Evolutionary conservation across 2,329 filamentous ascomycete genomes (phyloP).

Genomic region (Trichoderma simmonsii): DNA sequence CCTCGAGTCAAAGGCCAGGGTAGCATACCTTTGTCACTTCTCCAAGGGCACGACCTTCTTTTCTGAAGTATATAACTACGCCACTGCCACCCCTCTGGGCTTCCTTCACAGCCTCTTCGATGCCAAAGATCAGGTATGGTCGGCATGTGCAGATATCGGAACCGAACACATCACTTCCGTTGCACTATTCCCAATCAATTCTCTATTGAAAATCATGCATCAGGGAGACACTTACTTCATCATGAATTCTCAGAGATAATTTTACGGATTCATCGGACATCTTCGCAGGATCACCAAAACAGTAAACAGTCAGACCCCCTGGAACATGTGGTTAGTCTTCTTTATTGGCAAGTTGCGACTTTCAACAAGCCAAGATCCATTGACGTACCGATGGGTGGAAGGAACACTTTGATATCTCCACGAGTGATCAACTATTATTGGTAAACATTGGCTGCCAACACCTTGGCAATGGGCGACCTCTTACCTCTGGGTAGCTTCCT

Average conservation of each 20-base stretch:
- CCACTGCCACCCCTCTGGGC: constrained; percentile 91
- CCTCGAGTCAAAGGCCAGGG: neutral
- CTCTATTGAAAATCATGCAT: neutral
- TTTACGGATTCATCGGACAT: constrained; percentile 82
- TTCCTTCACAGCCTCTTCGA: constrained; percentile 96
- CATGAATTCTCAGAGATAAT: constrained; percentile 78
- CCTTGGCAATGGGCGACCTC: neutral
- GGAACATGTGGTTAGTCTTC: neutral
- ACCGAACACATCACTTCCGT: constrained; percentile 95
- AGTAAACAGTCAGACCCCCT: constrained; percentile 91
- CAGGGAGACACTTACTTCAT: constrained; percentile 46
- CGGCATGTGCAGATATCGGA: constrained; percentile 97
- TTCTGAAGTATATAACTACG: constrained; percentile 97
- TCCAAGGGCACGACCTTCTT: constrained; percentile 89
- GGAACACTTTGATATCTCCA: constrained; percentile 89
- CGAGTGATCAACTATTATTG: constrained; percentile 72
- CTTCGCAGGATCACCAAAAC: constrained; percentile 91
- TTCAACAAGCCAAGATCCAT: neutral
- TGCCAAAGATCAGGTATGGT: constrained; percentile 93
- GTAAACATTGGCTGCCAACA: constrained; percentile 23
- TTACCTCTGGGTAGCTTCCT: constrained; percentile 84
- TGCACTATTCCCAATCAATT: constrained; percentile 55
- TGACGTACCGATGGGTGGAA: constrained; percentile 79
- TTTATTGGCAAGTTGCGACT: too few relatives aligned
- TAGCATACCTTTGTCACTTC: constrained; percentile 86